Conservation (phyloP, 1,284 basidiomycete genomes). For the Ustilago shanxiensis region DNA sequence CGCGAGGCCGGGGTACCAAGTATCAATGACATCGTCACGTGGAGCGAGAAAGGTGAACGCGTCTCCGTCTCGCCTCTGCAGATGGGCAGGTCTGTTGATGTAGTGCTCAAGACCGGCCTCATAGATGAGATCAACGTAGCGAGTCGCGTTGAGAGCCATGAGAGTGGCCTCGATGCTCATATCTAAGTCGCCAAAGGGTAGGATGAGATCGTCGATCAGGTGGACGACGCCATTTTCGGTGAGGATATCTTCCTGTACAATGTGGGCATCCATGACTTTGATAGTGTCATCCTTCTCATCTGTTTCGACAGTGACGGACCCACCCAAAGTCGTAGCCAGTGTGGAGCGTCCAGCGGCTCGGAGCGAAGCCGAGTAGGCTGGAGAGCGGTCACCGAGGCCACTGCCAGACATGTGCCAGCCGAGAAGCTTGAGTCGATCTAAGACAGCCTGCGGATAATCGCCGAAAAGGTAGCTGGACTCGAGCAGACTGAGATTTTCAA, state of each 20-base stretch:
- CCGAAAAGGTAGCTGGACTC: conserved; percentile 61
- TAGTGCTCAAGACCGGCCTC: conserved; percentile 75
- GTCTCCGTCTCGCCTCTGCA: conserved; percentile 41
- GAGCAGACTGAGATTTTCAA: conserved; percentile 71
- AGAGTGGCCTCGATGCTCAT: conserved; percentile 94
- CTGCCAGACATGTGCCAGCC: conserved; percentile 65
- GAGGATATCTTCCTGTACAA: conserved; percentile 65
- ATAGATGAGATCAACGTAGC: conserved; percentile 89
- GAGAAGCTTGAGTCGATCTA: conserved; percentile 63
- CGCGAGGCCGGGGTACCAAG: conserved; percentile 30
- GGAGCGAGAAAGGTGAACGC: conserved; percentile 78
- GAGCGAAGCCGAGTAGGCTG: conserved; percentile 54
- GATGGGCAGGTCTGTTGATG: conserved; percentile 47
- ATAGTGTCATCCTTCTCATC: conserved; percentile 27
- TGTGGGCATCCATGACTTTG: conserved; percentile 32
- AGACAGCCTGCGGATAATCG: conserved; percentile 43
- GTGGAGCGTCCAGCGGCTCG: conserved; percentile 22
- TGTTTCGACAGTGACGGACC: conserved; percentile 44
- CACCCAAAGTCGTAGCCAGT: conserved; percentile 63
- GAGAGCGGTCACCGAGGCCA: conserved; percentile 56
- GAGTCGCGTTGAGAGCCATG: conserved; percentile 87
- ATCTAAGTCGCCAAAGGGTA: conserved; percentile 81
- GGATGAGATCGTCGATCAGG: conserved; percentile 83
- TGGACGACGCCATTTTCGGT: conserved; percentile 79
- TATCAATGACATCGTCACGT: conserved; percentile 82